Evolutionary conservation across 371 early-diverging fungal genomes (phyloP).

Genomic region (Syncephalastrum monosporum): DNA sequence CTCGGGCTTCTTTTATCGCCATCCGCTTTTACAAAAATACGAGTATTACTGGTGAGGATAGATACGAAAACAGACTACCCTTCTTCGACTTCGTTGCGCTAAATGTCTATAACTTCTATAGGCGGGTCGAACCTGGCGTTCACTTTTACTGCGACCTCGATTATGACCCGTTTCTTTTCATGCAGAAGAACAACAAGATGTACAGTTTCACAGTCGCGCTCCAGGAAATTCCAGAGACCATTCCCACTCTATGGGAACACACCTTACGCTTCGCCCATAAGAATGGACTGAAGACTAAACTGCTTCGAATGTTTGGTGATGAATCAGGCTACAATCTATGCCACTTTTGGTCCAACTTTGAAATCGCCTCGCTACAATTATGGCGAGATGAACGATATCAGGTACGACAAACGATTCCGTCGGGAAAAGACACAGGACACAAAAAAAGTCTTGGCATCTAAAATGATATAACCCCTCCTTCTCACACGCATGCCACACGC

Average conservation of each 20-base stretch:
- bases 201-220: conserved; percentile 88
- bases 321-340: conserved; percentile 60
- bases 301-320: conserved; percentile 43
- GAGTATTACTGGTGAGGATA: conserved; percentile 90
- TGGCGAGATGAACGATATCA: conserved; percentile 72
- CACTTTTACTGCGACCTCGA: conserved; percentile 86
- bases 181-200: conserved; percentile 71
- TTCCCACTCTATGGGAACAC: conserved; percentile 82
- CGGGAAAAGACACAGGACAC: background rate
- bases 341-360: conserved; percentile 91
- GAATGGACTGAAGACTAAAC: conserved; percentile 30
- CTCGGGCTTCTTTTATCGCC: conserved; percentile 92
- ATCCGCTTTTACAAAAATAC: conserved; percentile 76
- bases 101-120: conserved; percentile 57
- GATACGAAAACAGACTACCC: too few relatives aligned
- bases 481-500: background rate
- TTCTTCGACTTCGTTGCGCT: background rate
- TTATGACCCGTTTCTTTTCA: conserved; percentile 87
- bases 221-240: conserved; percentile 78
- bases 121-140: conserved; percentile 96
- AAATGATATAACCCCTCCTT: background rate
- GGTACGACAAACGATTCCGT: conserved; percentile 15
- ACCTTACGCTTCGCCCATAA: conserved; percentile 56
- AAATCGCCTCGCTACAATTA: conserved; percentile 83
- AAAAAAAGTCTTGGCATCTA: background rate